Conservation (phyloP, 1,284 basidiomycete species). For the Ustilago hordei region DNA sequence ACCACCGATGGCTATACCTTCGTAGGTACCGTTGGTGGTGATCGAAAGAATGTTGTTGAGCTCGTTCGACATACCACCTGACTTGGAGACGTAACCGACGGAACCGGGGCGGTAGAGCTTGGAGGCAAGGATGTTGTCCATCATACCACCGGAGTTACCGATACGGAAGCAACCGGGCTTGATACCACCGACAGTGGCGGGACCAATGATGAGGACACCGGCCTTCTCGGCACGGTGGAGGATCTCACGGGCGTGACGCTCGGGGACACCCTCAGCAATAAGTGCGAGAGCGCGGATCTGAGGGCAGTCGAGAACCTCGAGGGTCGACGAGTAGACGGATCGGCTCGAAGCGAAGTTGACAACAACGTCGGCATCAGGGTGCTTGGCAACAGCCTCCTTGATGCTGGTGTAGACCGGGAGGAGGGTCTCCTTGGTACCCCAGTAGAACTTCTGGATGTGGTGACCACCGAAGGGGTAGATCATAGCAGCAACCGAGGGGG, state of each 20-base stretch:
- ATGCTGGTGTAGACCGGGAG: conserved; percentile 96
- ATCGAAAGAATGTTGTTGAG: conserved; percentile 99
- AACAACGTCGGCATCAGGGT: conserved; percentile 94
- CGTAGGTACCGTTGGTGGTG: conserved; percentile 97
- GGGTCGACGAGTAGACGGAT: conserved; percentile 92
- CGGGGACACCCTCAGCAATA: conserved; percentile 98
- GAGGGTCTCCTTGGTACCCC: conserved; percentile 98
- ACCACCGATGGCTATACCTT: conserved; percentile 99
- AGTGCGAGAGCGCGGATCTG: conserved; percentile 86
- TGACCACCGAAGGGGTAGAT: conserved; percentile 99
- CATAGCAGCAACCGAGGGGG: conserved; percentile 98
- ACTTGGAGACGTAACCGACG: conserved; percentile 99
- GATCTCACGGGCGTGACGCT: conserved; percentile 96
- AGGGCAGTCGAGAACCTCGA: conserved; percentile 83
- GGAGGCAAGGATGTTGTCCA: conserved; percentile 99
- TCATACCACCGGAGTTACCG: conserved; percentile 99
- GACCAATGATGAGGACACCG: conserved; percentile 94
- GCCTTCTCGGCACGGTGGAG: conserved; percentile 87
- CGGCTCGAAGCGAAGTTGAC: conserved; percentile 98
- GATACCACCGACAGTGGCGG: conserved; percentile 98
- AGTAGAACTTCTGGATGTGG: conserved; percentile 99
- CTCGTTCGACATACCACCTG: conserved; percentile 99
- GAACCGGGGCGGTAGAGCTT: conserved; percentile 98
- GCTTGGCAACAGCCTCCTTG: conserved; percentile 92
- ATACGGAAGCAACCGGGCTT: conserved; percentile 99